These are phyloP conservation scores for Bruguiera sexangula DNA, from an alignment of 345 rosid species.

Conservation along the genomic window DNA sequence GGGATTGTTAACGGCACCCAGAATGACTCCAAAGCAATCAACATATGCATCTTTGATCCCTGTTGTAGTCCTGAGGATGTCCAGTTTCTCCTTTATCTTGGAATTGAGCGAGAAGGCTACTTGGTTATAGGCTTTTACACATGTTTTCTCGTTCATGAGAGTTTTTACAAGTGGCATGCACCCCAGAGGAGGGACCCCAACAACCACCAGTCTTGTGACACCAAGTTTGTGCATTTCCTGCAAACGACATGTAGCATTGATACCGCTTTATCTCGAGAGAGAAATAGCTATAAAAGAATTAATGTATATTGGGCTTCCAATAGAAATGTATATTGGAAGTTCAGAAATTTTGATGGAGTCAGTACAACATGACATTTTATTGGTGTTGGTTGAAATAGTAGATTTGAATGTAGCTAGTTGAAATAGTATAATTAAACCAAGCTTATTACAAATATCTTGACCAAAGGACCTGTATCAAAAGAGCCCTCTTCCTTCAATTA, in stretches of 20 bases:
- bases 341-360: too few species aligned
- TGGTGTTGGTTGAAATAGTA: too few species aligned
- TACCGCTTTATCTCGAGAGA: too few species aligned
- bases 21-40: constrained; percentile 47
- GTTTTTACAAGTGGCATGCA: constrained; percentile 81
- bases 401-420: too few species aligned
- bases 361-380: too few species aligned
- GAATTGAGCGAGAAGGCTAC: constrained; percentile 50
- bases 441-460: too few species aligned
- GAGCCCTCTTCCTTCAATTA: too few species aligned
- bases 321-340: too few species aligned
- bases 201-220: constrained; percentile 54
- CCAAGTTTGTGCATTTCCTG: constrained; percentile 65
- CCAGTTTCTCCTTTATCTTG: constrained; percentile 42
- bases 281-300: too few species aligned
- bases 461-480: too few species aligned
- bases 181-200: constrained; percentile 87
- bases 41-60: constrained; percentile 53
- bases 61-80: constrained; percentile 21
- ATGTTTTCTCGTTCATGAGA: constrained; percentile 37
- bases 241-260: not conserved
- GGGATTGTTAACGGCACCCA: constrained; percentile 49
- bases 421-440: too few species aligned
- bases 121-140: constrained; percentile 53
- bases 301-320: too few species aligned